Percentiles rank a stretch among this genome's conserved stretches.
Evolutionary conservation across 2,329 filamentous ascomycete genomes (phyloP).

Genomic region (Xylariaceae sp.): DNA sequence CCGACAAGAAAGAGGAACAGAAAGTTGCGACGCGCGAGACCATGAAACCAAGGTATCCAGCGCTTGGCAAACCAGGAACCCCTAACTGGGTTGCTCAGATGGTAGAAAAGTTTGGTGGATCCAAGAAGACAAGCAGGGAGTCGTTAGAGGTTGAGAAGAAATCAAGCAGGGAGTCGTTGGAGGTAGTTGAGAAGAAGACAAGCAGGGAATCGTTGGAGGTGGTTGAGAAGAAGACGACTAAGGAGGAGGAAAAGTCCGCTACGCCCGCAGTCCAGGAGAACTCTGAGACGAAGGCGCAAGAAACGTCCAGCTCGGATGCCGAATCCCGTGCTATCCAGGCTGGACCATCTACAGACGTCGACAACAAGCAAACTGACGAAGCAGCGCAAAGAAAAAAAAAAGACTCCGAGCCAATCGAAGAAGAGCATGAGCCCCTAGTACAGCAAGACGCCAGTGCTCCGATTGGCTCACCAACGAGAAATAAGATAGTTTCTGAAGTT

Average conservation of each 20-base stretch:
- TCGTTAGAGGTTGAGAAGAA: slow-evolving; percentile 38
- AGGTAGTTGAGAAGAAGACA: too few species aligned
- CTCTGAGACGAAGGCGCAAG: slow-evolving; percentile 35
- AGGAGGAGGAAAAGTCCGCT: slow-evolving; percentile 42
- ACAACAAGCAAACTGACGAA: slow-evolving; percentile 7
- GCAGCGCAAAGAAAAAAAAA: background rate
- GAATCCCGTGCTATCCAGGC: slow-evolving; percentile 22
- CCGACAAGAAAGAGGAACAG: too few species aligned
- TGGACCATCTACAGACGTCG: slow-evolving; percentile 17
- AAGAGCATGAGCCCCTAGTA: background rate
- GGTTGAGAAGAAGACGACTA: slow-evolving; percentile 35
- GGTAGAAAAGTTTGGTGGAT: slow-evolving; percentile 33
- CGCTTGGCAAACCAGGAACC: background rate
- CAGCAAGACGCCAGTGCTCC: too few species aligned
- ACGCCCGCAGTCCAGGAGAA: slow-evolving; percentile 42
- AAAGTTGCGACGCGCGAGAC: slow-evolving; percentile 7
- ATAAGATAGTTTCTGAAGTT: too few species aligned
- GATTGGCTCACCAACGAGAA: too few species aligned
- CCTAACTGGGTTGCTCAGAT: slow-evolving; percentile 30
- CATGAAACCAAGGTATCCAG: background rate
- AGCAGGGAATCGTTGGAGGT: slow-evolving; percentile 19
- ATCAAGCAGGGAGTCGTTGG: slow-evolving; percentile 9
- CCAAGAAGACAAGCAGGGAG: slow-evolving; percentile 34
- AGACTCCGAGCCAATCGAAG: background rate
- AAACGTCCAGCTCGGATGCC: slow-evolving; percentile 27